Evolutionary conservation across 2,329 filamentous ascomycete genomes (phyloP).

Genomic region (Seiridium unicorne): DNA sequence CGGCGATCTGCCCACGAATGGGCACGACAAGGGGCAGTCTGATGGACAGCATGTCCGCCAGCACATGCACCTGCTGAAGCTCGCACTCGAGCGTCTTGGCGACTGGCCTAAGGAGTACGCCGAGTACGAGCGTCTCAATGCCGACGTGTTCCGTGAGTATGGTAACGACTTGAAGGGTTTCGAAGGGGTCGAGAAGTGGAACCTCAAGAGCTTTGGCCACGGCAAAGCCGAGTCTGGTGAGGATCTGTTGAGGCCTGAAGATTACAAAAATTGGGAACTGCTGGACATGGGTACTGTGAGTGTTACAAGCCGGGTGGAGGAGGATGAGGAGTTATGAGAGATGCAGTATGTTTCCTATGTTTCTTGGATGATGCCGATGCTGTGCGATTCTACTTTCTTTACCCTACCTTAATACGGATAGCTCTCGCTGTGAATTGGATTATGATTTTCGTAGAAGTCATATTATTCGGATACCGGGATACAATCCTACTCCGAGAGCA

Average conservation of each 20-base stretch:
- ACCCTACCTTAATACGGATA: too few relatives aligned
- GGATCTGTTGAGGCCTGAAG: slow-evolving; percentile 20
- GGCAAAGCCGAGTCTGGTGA: slow-evolving; percentile 42
- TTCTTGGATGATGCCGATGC: too few relatives aligned
- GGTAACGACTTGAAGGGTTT: slow-evolving; percentile 35
- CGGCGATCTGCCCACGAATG: neutral
- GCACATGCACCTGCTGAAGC: slow-evolving; percentile 36
- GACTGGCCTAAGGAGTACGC: slow-evolving; percentile 43
- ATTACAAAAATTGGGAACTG: slow-evolving; percentile 23
- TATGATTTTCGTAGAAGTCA: too few relatives aligned
- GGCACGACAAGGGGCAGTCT: slow-evolving; percentile 7
- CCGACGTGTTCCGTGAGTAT: slow-evolving; percentile 39
- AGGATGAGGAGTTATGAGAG: too few relatives aligned
- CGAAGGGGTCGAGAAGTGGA: slow-evolving; percentile 46
- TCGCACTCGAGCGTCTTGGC: slow-evolving; percentile 35
- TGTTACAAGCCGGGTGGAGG: too few relatives aligned
- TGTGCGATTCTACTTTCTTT: too few relatives aligned
- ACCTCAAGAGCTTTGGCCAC: slow-evolving; percentile 38
- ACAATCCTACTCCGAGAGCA: too few relatives aligned
- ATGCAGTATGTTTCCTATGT: too few relatives aligned
- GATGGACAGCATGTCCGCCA: slow-evolving; percentile 30
- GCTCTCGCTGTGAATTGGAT: too few relatives aligned
- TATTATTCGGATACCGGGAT: too few relatives aligned
- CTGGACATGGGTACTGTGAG: neutral
- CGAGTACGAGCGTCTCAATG: slow-evolving; percentile 46